Conservation (phyloP, 1,139 yeast species). For the Suhomyces maxii region DNA sequence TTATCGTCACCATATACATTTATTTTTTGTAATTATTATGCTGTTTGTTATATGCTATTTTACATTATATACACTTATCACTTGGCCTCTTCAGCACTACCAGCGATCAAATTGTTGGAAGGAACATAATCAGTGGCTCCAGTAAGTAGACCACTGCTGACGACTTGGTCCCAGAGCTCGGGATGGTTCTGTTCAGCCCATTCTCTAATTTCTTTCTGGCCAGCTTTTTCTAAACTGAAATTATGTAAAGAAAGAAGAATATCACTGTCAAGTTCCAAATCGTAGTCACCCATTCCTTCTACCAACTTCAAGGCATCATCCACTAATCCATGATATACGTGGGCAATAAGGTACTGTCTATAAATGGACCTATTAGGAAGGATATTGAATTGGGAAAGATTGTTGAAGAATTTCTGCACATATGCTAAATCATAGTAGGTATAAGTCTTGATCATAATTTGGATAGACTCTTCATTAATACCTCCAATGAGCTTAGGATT, state of each 20-base stretch:
- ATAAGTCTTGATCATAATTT: conserved; percentile 68
- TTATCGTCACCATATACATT: no score
- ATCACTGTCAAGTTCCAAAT: conserved; percentile 50
- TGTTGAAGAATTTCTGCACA: conserved; percentile 65
- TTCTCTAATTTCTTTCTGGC: conserved; percentile 46
- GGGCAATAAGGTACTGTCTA: conserved; percentile 68
- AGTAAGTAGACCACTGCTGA: conserved; percentile 37
- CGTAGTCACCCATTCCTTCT: conserved; percentile 52
- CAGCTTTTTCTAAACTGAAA: conserved; percentile 53
- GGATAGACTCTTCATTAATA: conserved; percentile 66
- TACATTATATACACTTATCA: background rate
- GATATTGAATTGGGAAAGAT: conserved; percentile 54
- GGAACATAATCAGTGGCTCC: conserved; percentile 38
- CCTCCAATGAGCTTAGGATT: conserved; percentile 51
- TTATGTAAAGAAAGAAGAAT: conserved; percentile 59
- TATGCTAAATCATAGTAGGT: conserved; percentile 60
- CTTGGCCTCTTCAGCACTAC: background rate
- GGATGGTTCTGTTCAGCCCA: conserved; percentile 55
- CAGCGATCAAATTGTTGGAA: conserved; percentile 18
- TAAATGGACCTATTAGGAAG: conserved; percentile 57
- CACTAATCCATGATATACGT: conserved; percentile 67
- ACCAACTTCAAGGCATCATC: conserved; percentile 59
- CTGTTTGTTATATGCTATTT: background rate
- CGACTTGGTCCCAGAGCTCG: conserved; percentile 49
- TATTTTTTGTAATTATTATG: background rate